Evolutionary conservation across 305 asterid genomes (phyloP), one percentile per base, ranked within the genome.

Genomic region (Solanum hybrid): DNA sequence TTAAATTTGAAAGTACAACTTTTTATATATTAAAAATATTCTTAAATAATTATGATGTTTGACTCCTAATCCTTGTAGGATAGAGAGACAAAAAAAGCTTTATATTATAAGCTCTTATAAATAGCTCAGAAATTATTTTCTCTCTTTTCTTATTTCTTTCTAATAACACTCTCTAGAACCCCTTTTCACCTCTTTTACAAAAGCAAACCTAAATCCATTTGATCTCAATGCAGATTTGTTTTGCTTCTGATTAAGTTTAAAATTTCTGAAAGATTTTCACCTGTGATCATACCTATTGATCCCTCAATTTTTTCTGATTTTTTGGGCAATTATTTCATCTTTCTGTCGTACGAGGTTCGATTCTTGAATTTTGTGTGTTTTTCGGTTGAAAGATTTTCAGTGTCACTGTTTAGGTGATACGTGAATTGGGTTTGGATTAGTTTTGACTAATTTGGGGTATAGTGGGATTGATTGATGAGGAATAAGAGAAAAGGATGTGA

Each of bases 401-500:
- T 13, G 36, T 40, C 36, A 26, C 86, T 10, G 69, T 14, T 24
- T 40, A 82, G 37, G 72, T 42, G 26, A 82, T 82, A 26, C 0
- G 3, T 82, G 20, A 84, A 29, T 46, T 84, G 87, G 42, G 87
- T 84, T 46, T 84, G 6, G 29, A 16, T 31, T 84, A 17, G 5
- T 84, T 84, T 84, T 51, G 73, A 0, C 20, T 84, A 46, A 29
- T 46, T 84, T 17, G 37, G 12, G 4, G 24, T 81, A 7, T 26
- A 14, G 16, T 40, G 24, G 2, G 22, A 84, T 86, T 88, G 85
- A 90, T 85, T 88, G 87, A 90, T 91, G 94, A 93, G 92, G 93
- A 92, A 91, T 89, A 93, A 93, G 91, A 88, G 94, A 14, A 93
- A 93, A 90, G 93, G 94, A 46, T 91, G 92, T 87, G 94, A 93